These are phyloP conservation scores for Wallacemonas sp. DNA, from an alignment of 208 protist species.

Conservation along the genomic window DNA sequence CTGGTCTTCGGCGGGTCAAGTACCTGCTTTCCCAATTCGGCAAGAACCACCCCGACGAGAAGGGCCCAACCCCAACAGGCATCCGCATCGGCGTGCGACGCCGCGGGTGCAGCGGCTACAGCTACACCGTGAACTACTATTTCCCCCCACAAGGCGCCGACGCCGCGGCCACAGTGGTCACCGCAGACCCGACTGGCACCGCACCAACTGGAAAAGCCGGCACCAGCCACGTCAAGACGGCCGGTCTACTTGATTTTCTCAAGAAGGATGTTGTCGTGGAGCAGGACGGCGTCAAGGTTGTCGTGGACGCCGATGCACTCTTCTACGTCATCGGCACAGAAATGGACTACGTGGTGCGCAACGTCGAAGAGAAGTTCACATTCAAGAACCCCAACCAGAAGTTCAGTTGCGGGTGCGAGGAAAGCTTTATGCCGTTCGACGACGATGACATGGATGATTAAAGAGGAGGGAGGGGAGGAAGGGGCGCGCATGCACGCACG, in stretches of 20 bases:
- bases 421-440: constrained; percentile 95
- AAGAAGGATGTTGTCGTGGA: constrained; percentile 76
- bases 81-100: constrained; percentile 93
- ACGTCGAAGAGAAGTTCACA: constrained; percentile 95
- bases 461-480: constrained; percentile 3
- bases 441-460: constrained; percentile 64
- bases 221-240: background rate
- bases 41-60: constrained; percentile 6
- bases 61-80: constrained; percentile 34
- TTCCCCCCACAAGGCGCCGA: constrained; percentile 21
- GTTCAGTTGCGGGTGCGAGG: constrained; percentile 95
- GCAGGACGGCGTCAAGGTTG: constrained; percentile 92
- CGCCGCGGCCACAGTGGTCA: background rate
- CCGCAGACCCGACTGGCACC: background rate
- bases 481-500: no score
- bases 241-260: constrained; percentile 2
- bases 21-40: constrained; percentile 61
- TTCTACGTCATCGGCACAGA: constrained; percentile 97
- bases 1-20: constrained; percentile 78
- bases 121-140: constrained; percentile 96
- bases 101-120: constrained; percentile 95
- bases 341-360: constrained; percentile 96
- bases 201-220: background rate
- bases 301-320: constrained; percentile 92
- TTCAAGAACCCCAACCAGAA: constrained; percentile 98